Conservation (phyloP, 768 basidiomycete genomes). For the Podaxis sp. region DNA sequence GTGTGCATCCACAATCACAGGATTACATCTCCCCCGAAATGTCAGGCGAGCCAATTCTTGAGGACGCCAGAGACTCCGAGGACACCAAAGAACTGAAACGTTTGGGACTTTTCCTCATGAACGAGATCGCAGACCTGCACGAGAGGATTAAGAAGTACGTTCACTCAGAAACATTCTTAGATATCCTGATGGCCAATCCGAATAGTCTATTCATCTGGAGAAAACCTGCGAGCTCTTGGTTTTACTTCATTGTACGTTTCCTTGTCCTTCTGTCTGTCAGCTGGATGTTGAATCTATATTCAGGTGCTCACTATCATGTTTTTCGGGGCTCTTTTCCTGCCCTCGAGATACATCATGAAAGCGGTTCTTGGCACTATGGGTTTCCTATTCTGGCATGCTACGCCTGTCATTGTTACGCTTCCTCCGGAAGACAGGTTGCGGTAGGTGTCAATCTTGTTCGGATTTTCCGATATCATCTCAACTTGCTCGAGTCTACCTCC, state of each 20-base stretch:
- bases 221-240: slow-evolving; percentile 45
- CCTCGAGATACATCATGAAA: slow-evolving; percentile 52
- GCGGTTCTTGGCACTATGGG: slow-evolving; percentile 45
- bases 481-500: slow-evolving; percentile 41
- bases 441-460: slow-evolving; percentile 27
- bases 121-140: slow-evolving; percentile 57
- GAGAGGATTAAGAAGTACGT: slow-evolving; percentile 65
- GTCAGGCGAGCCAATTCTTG: slow-evolving; percentile 19
- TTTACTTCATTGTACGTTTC: slow-evolving; percentile 46
- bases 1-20: not conserved
- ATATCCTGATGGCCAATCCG: not conserved
- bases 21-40: not conserved
- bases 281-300: not conserved
- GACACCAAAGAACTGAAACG: slow-evolving; percentile 45
- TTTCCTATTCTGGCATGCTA: slow-evolving; percentile 61
- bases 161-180: slow-evolving; percentile 3
- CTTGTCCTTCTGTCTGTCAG: slow-evolving; percentile 3
- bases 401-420: slow-evolving; percentile 54
- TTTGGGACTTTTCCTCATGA: slow-evolving; percentile 37
- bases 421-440: slow-evolving; percentile 45
- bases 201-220: slow-evolving; percentile 70
- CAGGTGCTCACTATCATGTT: slow-evolving; percentile 42
- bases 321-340: slow-evolving; percentile 42
- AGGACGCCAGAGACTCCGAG: slow-evolving; percentile 32
- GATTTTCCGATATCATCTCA: not conserved